Evolutionary conservation across 306 rosid genomes (phyloP), one percentile per base, ranked within the genome.

Genomic region (Macrotyloma uniflorum): DNA sequence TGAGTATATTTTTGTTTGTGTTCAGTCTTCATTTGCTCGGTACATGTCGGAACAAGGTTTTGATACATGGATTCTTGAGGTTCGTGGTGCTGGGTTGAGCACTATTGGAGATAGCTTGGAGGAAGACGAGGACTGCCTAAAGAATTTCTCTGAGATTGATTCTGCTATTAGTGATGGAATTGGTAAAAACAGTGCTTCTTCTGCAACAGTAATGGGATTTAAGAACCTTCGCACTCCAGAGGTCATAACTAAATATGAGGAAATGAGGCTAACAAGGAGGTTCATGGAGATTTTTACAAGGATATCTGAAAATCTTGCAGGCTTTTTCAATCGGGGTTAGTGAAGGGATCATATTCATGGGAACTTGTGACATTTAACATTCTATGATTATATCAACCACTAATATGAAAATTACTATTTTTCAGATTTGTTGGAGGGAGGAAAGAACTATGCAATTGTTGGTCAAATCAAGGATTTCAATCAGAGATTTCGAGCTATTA

Each of bases 51-150:
- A 83, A 0, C 88, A 89, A 79, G 97, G 98, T 76, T 94, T 88
- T 62, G 98, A 94, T 86, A 89, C 98, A 1, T 94, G 98, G 98
- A 87, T 79, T 84, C 93, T 94, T 70, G 98, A 92, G 85, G 84
- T 94, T 81, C 86, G 98, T 51, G 98, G 98, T 26, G 77, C 90
- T 62, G 98, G 98, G 32, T 84, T 94, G 76, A 94, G 97, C 89
- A 83, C 85, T 2, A 43, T 49, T 14, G 76, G 84, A 63, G 79
- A 71, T 59, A 85, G 81, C 59, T 59, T 57, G 11, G 83, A 79
- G 61, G 72, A 84, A 46, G 67, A 61, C 35, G 70, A 57, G 76
- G 77, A 66, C 36, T 59, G 20, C 62, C 70, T 65, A 20, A 26
- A 72, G 47, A 76, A 70, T 43, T 22, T 45, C 22, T n/a, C 73